Base-by-base conservation (phyloP, 2,329 filamentous ascomycete species). In the Lasiodiplodia gonubiensis region DNA sequence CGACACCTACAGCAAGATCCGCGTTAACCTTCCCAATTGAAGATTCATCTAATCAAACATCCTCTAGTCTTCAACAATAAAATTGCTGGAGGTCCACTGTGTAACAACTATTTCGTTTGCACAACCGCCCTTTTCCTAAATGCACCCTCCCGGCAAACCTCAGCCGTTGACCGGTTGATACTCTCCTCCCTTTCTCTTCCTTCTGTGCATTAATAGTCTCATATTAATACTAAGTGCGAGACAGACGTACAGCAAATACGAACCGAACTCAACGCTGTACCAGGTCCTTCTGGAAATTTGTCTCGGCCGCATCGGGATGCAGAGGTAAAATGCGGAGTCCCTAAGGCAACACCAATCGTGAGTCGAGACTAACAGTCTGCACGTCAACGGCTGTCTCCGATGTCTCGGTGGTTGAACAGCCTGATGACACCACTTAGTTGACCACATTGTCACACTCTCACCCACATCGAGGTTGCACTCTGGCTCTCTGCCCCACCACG, bases 271-370 rank as follows among this genome's bases (percentile, higher is more conserved):
- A 11, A 37, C 35, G 59, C 42, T 23, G 59, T 63, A 18, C 30
- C 27, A 63, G 59, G 59, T 63, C 59, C 59, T 63, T 51, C 30
- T 16, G 42, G 59, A 63, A 30, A 63, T 63, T 63, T 11, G 3
- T 12, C 4, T n/a, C 27, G 18, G 27, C 11, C 12, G 35, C 16
- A 33, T 21, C 10, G 25, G n/a, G 18, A 8, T 12, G 21, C n/a
- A 25, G 23, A 25, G 53, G 33, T 12, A 39, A 57, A 33, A 46
- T 18, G 2, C 42, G 42, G 4, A 46, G 42, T 46, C n/a, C 12
- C n/a, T 8, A n/a, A 46, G 16, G 42, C 42, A 46, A 46, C 42
- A 46, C 42, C 42, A 46, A 10, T n/a, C 7, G 21, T 10, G 42
- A 10, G 42, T n/a, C 42, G 42, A 46, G 42, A 46, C 42, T 18